phyloP scores from a whole-genome alignment of 139 green algal genomes.

The Haematococcus sp. region DNA sequence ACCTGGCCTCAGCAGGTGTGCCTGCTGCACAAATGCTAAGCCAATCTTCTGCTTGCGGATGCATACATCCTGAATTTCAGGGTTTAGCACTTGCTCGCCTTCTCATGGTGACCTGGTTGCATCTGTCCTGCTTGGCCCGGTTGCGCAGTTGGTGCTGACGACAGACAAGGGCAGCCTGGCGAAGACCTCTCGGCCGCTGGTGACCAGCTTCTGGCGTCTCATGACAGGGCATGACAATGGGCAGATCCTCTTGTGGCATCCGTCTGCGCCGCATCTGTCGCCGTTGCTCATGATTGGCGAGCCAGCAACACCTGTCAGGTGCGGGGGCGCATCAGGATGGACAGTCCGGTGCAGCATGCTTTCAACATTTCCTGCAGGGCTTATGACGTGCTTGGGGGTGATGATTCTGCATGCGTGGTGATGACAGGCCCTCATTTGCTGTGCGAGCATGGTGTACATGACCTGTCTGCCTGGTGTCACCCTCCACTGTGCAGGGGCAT shows the following conservation, averaged over 20 bases:
- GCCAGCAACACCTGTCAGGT: slow-evolving; percentile 8
- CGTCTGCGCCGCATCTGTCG: not conserved
- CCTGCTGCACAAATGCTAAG: too few species aligned
- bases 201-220: slow-evolving; percentile 25
- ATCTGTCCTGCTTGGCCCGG: too few species aligned
- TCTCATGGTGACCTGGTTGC: too few species aligned
- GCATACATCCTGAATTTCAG: too few species aligned
- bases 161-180: not conserved
- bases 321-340: not conserved
- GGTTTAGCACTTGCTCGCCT: too few species aligned
- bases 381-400: too few species aligned
- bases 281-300: slow-evolving; percentile 43
- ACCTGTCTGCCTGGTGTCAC: not conserved
- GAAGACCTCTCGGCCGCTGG: not conserved
- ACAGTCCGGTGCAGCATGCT: too few species aligned
- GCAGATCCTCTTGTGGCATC: slow-evolving; percentile 53
- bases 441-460: not conserved
- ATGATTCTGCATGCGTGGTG: too few species aligned
- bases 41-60: too few species aligned
- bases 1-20: slow-evolving; percentile 8
- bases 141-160: too few species aligned
- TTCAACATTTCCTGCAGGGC: too few species aligned
- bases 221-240: slow-evolving; percentile 53
- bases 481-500: slow-evolving; percentile 18
- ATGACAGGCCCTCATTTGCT: too few species aligned